Base-by-base conservation (phyloP, 108 stramenopile genomes). In the Epithemia pelagica region DNA sequence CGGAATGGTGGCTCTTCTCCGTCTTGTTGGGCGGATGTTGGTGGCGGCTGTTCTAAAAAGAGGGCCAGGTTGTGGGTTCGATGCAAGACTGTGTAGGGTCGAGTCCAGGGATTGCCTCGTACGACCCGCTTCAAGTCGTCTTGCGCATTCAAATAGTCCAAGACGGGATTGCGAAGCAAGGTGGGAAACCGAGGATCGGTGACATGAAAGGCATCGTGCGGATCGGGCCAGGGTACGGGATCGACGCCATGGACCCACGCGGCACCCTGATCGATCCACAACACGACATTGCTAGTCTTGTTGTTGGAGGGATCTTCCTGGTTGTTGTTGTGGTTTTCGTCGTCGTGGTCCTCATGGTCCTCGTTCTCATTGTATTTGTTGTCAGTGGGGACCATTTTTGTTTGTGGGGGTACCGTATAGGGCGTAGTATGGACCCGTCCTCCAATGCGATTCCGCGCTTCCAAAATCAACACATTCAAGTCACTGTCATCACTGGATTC, bases 201-300 rank as follows among this genome's bases (percentile, higher is more conserved):
- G 7, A 20, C 8, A 66, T 22, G 30, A 18, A 53, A n/a, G 1
- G 25, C 52, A 53, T 53, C 33, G 1, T 64, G 5, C 15, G 55
- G 29, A 28, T 28, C 33, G 25, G 25, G 23, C 73, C 73, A 74
- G 32, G 57, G 59, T 1, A 32, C 7, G 10, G 37, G 37, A 33
- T 73, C 81, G 1, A 64, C 66, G 30, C 83, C 83, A 64, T 84
- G 83, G 32, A 84, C 73, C 83, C 83, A 84, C 8, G 79, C 73
- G 22, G 83, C 83, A 26, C 82, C 82, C n/a, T 73, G 61, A 63
- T 83, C 82, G 31, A 71, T 33, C 15, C 37, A 46, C 37, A 46
- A 46, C n/a, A n/a, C n/a, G n/a, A n/a, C n/a, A n/a, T n/a, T n/a
- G n/a, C n/a, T n/a, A 46, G 37, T 46, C 15, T 46, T 15, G 15